Evolutionary conservation across 2,329 filamentous ascomycete genomes (phyloP).

Genomic region (Dactylella cylindrospora): DNA sequence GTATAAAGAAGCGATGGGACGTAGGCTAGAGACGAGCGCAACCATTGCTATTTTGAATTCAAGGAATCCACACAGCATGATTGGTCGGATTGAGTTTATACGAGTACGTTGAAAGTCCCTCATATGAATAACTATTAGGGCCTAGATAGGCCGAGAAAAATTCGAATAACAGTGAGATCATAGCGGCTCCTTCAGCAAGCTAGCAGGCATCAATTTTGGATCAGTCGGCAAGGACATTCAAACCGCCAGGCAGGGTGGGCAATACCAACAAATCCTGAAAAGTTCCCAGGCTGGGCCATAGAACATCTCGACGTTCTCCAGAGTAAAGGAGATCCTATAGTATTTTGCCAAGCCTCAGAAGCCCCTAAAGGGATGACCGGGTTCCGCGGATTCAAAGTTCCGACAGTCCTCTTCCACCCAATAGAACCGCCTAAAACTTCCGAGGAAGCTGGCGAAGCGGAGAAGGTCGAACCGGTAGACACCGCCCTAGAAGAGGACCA

Average conservation of each 20-base stretch:
- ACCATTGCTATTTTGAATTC: conserved; percentile 9
- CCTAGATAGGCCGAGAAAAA: background rate
- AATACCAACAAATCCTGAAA: background rate
- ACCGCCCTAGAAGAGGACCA: no score
- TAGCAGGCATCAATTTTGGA: background rate
- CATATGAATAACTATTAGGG: no score
- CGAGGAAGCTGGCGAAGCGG: background rate
- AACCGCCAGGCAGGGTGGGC: background rate
- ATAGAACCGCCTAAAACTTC: no score
- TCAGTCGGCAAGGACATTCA: background rate
- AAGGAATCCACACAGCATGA: background rate
- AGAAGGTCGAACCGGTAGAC: background rate
- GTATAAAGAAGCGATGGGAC: conserved; percentile 8
- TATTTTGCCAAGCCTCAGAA: background rate
- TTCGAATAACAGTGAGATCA: background rate
- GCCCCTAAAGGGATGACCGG: background rate
- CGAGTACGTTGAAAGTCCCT: no score
- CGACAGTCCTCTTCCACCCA: background rate
- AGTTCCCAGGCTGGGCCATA: conserved; percentile 1
- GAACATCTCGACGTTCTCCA: background rate
- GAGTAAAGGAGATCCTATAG: conserved; percentile 4
- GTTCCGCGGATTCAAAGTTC: background rate
- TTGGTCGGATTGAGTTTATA: background rate
- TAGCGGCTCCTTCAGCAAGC: background rate
- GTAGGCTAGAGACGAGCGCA: background rate